Percentiles rank a stretch among this genome's conserved stretches.
Conservation (phyloP, 495 filamentous ascomycete genomes). For the Geopyxis carbonaria region DNA sequence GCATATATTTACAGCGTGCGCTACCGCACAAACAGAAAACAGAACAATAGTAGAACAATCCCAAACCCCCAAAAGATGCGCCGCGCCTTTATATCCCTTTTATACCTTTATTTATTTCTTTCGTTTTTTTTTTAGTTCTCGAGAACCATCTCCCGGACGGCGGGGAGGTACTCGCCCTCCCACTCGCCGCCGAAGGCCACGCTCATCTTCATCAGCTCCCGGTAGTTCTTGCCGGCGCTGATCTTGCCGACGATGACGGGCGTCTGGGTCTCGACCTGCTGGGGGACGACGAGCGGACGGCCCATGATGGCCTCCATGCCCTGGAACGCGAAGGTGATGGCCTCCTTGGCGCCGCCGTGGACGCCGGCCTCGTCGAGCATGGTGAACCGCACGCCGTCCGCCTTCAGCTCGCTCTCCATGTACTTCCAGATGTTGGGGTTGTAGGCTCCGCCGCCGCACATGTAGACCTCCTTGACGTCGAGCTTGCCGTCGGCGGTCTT, state of each 20-base stretch:
- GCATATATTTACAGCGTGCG: no score
- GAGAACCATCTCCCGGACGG: conserved; percentile 31
- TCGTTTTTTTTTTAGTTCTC: no score
- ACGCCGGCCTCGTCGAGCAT: conserved; percentile 41
- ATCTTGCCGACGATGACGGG: conserved; percentile 38
- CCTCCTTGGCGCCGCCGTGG: conserved; percentile 38
- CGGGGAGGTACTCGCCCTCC: conserved; percentile 30
- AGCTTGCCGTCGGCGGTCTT: conserved; percentile 26
- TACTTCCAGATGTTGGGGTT: conserved; percentile 39
- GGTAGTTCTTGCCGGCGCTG: conserved; percentile 37
- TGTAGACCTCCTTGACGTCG: conserved; percentile 39
- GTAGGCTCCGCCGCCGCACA: conserved; percentile 41
- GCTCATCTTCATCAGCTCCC: conserved; percentile 33
- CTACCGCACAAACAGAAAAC: no score
- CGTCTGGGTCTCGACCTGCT: conserved; percentile 33
- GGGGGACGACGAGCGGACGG: conserved; percentile 35
- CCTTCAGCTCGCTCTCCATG: conserved; percentile 34
- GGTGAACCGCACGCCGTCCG: conserved; percentile 30
- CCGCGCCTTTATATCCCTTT: no score
- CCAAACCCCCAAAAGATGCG: no score
- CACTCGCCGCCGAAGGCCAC: conserved; percentile 31
- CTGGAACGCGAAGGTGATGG: conserved; percentile 41
- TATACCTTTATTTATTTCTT: no score
- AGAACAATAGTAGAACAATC: no score
- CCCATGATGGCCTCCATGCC: conserved; percentile 38